These are phyloP conservation scores for Pterocarpus macrocarpus DNA, from an alignment of 306 rosid genomes.

Conservation along the genomic window DNA sequence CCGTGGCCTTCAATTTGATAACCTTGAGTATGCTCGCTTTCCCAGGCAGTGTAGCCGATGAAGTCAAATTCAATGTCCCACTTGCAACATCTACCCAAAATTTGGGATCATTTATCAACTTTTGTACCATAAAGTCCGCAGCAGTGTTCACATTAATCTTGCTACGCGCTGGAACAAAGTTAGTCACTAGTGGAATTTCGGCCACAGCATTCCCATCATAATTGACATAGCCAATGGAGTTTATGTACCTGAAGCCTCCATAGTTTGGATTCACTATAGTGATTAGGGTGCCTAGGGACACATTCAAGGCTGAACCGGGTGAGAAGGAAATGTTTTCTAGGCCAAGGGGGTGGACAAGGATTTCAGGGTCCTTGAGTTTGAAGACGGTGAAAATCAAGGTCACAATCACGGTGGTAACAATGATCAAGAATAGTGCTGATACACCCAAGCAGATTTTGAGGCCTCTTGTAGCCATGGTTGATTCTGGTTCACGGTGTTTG, in stretches of 20 bases:
- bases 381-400: constrained; percentile 55
- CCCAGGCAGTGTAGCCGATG: constrained; percentile 50
- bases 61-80: constrained; percentile 51
- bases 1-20: constrained; percentile 55
- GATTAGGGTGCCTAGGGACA: constrained; percentile 43
- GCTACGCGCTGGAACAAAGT: constrained; percentile 42
- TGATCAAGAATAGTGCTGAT: constrained; percentile 29
- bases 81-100: neutral
- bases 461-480: constrained; percentile 46
- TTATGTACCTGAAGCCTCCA: constrained; percentile 40
- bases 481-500: constrained; percentile 1
- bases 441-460: constrained; percentile 47
- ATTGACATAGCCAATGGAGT: constrained; percentile 32
- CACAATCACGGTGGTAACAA: constrained; percentile 23
- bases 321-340: constrained; percentile 6
- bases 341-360: constrained; percentile 29
- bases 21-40: constrained; percentile 48
- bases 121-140: constrained; percentile 37
- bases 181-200: constrained; percentile 38
- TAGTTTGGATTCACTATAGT: constrained; percentile 52
- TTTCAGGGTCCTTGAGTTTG: constrained; percentile 52
- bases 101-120: neutral
- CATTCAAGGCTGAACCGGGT: constrained; percentile 8
- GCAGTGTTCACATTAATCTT: constrained; percentile 21
- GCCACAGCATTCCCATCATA: constrained; percentile 42